Percentiles rank a stretch among this genome's conserved stretches.
These are phyloP conservation scores for Durotheca rogersii DNA, from an alignment of 495 filamentous ascomycete genomes.

Conservation along the genomic window DNA sequence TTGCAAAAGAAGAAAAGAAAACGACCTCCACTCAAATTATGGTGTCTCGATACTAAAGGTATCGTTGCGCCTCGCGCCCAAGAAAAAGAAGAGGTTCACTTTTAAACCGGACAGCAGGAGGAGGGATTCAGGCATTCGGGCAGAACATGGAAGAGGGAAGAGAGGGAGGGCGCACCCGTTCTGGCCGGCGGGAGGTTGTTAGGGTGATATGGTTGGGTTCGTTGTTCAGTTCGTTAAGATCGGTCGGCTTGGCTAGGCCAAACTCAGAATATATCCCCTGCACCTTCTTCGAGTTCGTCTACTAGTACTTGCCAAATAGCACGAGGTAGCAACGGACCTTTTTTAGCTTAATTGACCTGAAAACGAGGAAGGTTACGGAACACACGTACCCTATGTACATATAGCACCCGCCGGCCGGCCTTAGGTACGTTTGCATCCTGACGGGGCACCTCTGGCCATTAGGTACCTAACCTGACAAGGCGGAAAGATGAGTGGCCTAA, in stretches of 20 bases:
- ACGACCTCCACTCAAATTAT: constrained; percentile 29
- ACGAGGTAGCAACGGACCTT: constrained; percentile 8
- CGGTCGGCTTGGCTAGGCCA: constrained; percentile 25
- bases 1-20: too few relatives aligned
- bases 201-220: too few relatives aligned
- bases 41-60: constrained; percentile 26
- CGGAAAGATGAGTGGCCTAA: too few relatives aligned
- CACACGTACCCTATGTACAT: too few relatives aligned
- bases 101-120: constrained; percentile 2
- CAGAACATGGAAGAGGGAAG: constrained; percentile 9
- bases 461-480: too few relatives aligned
- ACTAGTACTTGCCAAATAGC: too few relatives aligned
- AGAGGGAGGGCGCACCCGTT: constrained; percentile 17
- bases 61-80: constrained; percentile 11
- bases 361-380: neutral
- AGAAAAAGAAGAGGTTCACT: constrained; percentile 20
- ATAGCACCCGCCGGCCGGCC: too few relatives aligned
- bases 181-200: constrained; percentile 20
- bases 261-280: constrained; percentile 23
- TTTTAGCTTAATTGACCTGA: too few relatives aligned
- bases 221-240: too few relatives aligned
- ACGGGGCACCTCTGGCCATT: too few relatives aligned
- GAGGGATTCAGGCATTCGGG: constrained; percentile 13
- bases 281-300: constrained; percentile 30
- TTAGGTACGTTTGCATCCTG: too few relatives aligned